Conservation (phyloP, 179 eudicot genomes). For the Beta macrorhiza region DNA sequence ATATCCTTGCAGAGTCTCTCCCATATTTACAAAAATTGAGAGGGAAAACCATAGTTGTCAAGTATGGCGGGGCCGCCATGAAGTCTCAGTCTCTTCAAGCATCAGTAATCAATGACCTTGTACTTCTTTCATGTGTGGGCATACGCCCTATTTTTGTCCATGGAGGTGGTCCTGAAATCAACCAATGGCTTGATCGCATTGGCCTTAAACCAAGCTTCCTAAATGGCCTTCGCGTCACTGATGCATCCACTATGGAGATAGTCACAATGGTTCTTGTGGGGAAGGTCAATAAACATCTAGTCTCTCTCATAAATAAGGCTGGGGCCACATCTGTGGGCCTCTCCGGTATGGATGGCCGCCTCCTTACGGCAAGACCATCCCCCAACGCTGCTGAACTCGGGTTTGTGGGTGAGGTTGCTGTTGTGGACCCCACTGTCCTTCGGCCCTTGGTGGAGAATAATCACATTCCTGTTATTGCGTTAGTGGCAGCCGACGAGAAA, state of each 20-base stretch:
- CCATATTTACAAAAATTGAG: slow-evolving; percentile 82
- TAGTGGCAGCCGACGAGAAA: slow-evolving; percentile 67
- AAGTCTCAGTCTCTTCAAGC: slow-evolving; percentile 74
- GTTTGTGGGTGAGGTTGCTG: slow-evolving; percentile 72
- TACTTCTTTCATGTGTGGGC: slow-evolving; percentile 76
- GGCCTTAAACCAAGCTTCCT: slow-evolving; percentile 69
- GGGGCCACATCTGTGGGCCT: slow-evolving; percentile 86
- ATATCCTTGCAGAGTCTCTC: slow-evolving; percentile 71
- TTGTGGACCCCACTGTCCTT: slow-evolving; percentile 61
- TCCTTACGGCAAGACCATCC: slow-evolving; percentile 72
- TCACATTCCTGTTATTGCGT: slow-evolving; percentile 78
- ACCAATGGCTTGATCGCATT: slow-evolving; percentile 60
- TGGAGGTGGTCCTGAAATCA: slow-evolving; percentile 92
- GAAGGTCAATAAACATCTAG: slow-evolving; percentile 72
- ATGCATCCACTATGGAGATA: slow-evolving; percentile 79
- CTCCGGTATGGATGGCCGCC: slow-evolving; percentile 76
- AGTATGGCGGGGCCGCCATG: slow-evolving; percentile 94
- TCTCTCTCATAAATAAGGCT: slow-evolving; percentile 71
- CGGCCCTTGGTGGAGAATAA: slow-evolving; percentile 58
- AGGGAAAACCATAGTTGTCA: slow-evolving; percentile 80
- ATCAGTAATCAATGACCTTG: slow-evolving; percentile 75
- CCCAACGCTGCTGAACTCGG: slow-evolving; percentile 62
- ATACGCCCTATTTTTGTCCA: slow-evolving; percentile 77
- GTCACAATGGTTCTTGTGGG: slow-evolving; percentile 90
- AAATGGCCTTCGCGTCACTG: slow-evolving; percentile 84